Evolutionary conservation across 2,329 filamentous ascomycete genomes (phyloP).

Genomic region (Domatiomyces catenatus): DNA sequence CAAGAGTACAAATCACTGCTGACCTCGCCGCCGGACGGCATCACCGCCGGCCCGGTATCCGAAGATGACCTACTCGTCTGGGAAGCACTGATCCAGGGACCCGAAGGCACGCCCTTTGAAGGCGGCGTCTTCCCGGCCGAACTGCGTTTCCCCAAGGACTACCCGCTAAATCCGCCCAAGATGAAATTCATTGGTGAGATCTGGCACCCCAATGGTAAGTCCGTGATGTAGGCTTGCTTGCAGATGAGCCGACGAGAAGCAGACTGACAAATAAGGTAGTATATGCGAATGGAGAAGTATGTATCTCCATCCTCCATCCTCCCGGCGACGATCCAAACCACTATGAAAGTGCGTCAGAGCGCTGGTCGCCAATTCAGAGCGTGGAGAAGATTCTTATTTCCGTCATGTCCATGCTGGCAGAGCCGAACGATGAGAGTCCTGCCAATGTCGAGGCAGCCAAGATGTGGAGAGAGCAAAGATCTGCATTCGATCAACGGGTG

Average conservation of each 20-base stretch:
- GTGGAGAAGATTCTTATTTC: slow-evolving; percentile 95
- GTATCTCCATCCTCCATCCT: slow-evolving; percentile 94
- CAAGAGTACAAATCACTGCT: slow-evolving; percentile 92
- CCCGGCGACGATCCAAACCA: slow-evolving; percentile 96
- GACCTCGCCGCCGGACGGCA: slow-evolving; percentile 91
- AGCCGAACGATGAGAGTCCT: slow-evolving; percentile 91
- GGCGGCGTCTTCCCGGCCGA: slow-evolving; percentile 91
- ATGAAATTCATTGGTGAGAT: slow-evolving; percentile 93
- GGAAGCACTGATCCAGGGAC: slow-evolving; percentile 92
- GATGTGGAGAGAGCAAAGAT: slow-evolving; percentile 78
- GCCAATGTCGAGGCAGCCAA: slow-evolving; percentile 89
- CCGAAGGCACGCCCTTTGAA: slow-evolving; percentile 89
- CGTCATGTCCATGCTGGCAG: slow-evolving; percentile 96
- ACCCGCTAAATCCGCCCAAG: slow-evolving; percentile 84
- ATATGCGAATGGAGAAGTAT: slow-evolving; percentile 80
- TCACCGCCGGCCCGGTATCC: slow-evolving; percentile 79
- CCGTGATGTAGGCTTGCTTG: too few species aligned
- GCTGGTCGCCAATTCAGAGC: slow-evolving; percentile 92
- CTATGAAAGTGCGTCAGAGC: slow-evolving; percentile 89
- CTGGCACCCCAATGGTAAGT: slow-evolving; percentile 86
- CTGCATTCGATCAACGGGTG: slow-evolving; percentile 76
- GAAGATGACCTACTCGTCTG: slow-evolving; percentile 94
- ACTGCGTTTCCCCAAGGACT: slow-evolving; percentile 88
- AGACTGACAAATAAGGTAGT: slow-evolving; percentile 40
- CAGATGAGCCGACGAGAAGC: background rate